These are phyloP conservation scores for Mycena floridula DNA, from an alignment of 768 basidiomycete species.

Conservation along the genomic window DNA sequence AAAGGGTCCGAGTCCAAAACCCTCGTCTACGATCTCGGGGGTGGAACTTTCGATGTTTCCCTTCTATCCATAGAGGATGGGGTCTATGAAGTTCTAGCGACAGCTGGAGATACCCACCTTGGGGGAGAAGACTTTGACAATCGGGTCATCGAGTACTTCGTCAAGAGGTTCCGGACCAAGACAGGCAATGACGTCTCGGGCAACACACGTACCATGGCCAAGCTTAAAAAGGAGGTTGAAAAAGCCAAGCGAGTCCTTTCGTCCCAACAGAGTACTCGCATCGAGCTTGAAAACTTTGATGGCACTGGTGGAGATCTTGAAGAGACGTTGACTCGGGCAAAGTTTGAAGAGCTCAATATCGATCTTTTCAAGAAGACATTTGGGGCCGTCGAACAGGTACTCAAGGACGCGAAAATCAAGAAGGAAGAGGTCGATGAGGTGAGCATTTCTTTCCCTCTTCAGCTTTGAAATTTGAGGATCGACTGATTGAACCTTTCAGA, in stretches of 20 bases:
- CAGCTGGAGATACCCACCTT: conserved; percentile 81
- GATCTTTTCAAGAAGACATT: conserved; percentile 81
- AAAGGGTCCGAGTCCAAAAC: conserved; percentile 90
- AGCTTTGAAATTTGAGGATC: too few species aligned
- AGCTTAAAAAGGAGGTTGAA: conserved; percentile 67
- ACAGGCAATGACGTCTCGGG: conserved; percentile 52
- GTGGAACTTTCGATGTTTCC: conserved; percentile 98
- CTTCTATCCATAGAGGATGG: conserved; percentile 92
- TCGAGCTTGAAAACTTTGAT: conserved; percentile 68
- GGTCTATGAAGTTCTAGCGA: conserved; percentile 85
- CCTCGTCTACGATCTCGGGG: conserved; percentile 96
- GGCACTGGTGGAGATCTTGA: conserved; percentile 74
- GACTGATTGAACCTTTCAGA: conserved; percentile 14
- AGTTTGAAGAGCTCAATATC: conserved; percentile 82
- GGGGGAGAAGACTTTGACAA: conserved; percentile 75
- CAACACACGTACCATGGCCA: conserved; percentile 61
- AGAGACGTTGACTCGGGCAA: conserved; percentile 74
- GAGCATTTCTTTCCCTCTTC: conserved; percentile 4
- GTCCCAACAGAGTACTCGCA: conserved; percentile 35
- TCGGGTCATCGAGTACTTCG: conserved; percentile 65
- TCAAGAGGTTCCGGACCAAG: conserved; percentile 65
- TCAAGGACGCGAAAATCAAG: conserved; percentile 75
- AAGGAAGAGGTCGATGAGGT: conserved; percentile 75
- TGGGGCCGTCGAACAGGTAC: conserved; percentile 79
- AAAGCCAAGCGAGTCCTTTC: conserved; percentile 70